Base-by-base conservation (phyloP, 2,329 filamentous ascomycete species). In the Herpotrichia juniperi region DNA sequence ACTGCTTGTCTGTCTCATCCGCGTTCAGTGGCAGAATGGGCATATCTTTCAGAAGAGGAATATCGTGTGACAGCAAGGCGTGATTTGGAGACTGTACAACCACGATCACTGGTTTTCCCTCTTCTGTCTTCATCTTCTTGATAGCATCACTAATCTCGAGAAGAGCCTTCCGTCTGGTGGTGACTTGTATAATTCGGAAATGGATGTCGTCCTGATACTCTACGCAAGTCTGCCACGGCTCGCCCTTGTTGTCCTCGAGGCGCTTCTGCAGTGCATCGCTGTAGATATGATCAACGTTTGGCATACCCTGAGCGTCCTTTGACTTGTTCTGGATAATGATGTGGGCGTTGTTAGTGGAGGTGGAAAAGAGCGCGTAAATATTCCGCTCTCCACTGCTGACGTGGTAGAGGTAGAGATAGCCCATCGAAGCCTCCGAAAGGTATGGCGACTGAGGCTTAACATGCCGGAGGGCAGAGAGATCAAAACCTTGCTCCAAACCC, bases 341-440 rank as follows among this genome's bases (percentile, higher is more conserved):
- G 64, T 96, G 86, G 0, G 93, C 94, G 63, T 94, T 87, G 11
- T 87, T 83, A 57, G 84, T 88, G 0, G 85, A 85, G 0, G 91
- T 93, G 0, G 93, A 97, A 74, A 99, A 96, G 4, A 99, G 73
- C 1, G 91, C 93, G 71, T 97, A 97, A 46, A 99, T 88, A 67
- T 99, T 93, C 30, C 91, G 85, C 51, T 99, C 93, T 2, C 93
- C 92, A 11, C 92, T 87, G 39, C 88, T 87, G 66, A 99, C 89
- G 74, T 99, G 94, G 51, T 96, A 97, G 24, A 99, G 79, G 68
- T 94, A 97, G 48, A 97, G 81, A 69, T 96, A 99, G 17, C 87
- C 87, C 69, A 97, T 81, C 1, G 85, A 81, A 0, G 87, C 85
- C 2, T 87, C 82, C 16, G 88, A 83, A 2, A 99, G 85, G 66